These are phyloP conservation scores for Zizania palustris DNA, from an alignment of 202 grass and related monocot species.

Conservation along the genomic window DNA sequence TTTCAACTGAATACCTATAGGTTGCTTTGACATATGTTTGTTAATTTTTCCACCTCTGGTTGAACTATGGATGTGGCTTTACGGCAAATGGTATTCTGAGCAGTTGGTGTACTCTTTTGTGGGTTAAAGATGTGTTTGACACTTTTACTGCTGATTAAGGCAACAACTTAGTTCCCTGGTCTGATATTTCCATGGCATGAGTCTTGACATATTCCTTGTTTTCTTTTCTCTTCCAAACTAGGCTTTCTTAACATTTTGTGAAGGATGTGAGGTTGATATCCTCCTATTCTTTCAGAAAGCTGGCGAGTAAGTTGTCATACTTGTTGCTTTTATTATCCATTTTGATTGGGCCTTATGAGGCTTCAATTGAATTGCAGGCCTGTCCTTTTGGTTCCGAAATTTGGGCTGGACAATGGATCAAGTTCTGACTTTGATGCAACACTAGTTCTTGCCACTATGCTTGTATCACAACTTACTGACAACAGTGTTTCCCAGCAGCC, in stretches of 20 bases:
- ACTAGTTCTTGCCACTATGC: constrained; percentile 87
- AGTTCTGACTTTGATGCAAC: constrained; percentile 81
- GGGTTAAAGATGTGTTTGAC: not conserved
- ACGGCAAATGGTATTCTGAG: not conserved
- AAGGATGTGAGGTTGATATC: constrained; percentile 89
- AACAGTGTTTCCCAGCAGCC: constrained; percentile 48
- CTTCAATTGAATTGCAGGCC: constrained; percentile 53
- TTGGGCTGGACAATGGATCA: constrained; percentile 69
- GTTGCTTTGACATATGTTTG: constrained; percentile 17
- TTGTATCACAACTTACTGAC: constrained; percentile 71
- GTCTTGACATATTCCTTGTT: constrained; percentile 9
- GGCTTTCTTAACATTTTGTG: constrained; percentile 91
- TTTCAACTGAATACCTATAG: not conserved
- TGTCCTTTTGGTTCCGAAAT: constrained; percentile 77
- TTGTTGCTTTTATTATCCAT: constrained; percentile 30
- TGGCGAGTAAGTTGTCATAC: constrained; percentile 66
- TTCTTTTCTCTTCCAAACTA: constrained; percentile 36
- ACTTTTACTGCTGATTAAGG: constrained; percentile 12
- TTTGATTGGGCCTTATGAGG: constrained; percentile 3
- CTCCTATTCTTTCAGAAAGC: constrained; percentile 88
- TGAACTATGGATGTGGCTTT: constrained; percentile 11
- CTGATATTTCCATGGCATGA: constrained; percentile 10
- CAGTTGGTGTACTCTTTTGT: not conserved
- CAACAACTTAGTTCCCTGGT: not conserved
- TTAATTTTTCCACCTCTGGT: constrained; percentile 9